Percentiles rank a stretch among this genome's conserved stretches.
Conservation (phyloP, 768 basidiomycete genomes). For the Clathrus columnatus region DNA sequence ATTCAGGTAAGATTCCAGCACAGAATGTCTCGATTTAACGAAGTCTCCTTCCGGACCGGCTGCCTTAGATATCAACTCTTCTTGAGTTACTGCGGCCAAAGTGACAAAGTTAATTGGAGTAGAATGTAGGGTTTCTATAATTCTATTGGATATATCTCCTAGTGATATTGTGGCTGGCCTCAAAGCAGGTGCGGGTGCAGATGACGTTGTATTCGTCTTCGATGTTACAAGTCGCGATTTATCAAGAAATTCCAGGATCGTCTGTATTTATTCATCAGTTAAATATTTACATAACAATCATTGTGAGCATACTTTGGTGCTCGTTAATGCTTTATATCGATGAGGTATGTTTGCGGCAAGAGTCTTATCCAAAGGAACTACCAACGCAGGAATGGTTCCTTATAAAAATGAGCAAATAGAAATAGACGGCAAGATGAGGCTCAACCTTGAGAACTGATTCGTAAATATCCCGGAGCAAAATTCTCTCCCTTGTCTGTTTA, state of each 20-base stretch:
- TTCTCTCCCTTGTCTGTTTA: slow-evolving; percentile 67
- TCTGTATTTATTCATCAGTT: slow-evolving; percentile 29
- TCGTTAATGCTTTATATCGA: slow-evolving; percentile 72
- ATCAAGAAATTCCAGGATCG: slow-evolving; percentile 74
- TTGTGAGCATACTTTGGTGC: slow-evolving; percentile 48
- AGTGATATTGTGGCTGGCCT: slow-evolving; percentile 78
- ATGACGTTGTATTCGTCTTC: slow-evolving; percentile 59
- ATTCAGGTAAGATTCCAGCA: slow-evolving; percentile 37
- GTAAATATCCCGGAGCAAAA: slow-evolving; percentile 62
- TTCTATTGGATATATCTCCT: slow-evolving; percentile 28
- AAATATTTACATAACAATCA: slow-evolving; percentile 9
- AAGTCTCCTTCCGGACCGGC: slow-evolving; percentile 19
- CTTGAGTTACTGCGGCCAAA: slow-evolving; percentile 50
- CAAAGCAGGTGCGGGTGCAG: slow-evolving; percentile 65
- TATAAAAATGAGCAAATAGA: not conserved
- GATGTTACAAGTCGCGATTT: slow-evolving; percentile 67
- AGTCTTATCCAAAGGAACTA: slow-evolving; percentile 76
- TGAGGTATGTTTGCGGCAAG: slow-evolving; percentile 61
- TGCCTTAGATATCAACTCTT: slow-evolving; percentile 40
- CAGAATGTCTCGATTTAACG: slow-evolving; percentile 39
- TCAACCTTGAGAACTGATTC: slow-evolving; percentile 69
- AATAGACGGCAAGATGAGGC: not conserved
- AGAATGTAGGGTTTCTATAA: slow-evolving; percentile 54
- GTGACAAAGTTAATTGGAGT: slow-evolving; percentile 54
- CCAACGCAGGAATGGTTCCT: slow-evolving; percentile 76